Base-by-base conservation (phyloP, 1,284 basidiomycete genomes). In the Cystobasidiaceae sp. region DNA sequence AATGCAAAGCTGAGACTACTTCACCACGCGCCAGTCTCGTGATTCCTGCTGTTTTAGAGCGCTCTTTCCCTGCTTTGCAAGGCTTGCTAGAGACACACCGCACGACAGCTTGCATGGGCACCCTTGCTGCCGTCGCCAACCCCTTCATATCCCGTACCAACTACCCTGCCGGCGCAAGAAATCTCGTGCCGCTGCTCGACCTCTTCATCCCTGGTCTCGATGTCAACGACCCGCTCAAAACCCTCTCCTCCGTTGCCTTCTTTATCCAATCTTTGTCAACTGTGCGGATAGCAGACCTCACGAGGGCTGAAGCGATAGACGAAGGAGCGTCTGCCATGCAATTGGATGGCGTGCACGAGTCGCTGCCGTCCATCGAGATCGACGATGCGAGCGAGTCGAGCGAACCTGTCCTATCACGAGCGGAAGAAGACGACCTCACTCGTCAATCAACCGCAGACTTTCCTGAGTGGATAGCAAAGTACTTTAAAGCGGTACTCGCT, bases 41-140 rank as follows among this genome's bases (percentile, higher is more conserved):
- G 71, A 88, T 98, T 84, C 93, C 94, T 0, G 87, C 93, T 34
- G 81, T 98, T 7, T 81, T 99, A 41, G 93, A 97, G 73, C 85
- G 93, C 30, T 89, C 92, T 4, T 93, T 93, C 70, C 84, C 87
- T 49, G 93, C 93, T 0, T 80, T 98, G 15, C 93, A 97, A 76
- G 87, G 87, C 17, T 83, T 96, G n/a, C 91, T 93, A 70, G 93
- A 97, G 80, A 96, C 93, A 0, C 90, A 94, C 75, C 81, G 93
- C 30, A 94, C 93, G 3, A 90, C 90, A 1, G 89, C 92, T 1
- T 90, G 93, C 30, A 83, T 97, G 60, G 90, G 87, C 63, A 88
- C 90, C 73, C 82, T 98, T n/a, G 84, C 88, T 19, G 86, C 86
- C 1, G 84, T 94, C 21, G 82, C 90, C 23, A 81, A 86, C 3